Evolutionary conservation across 768 basidiomycete genomes (phyloP).

Genomic region (Cystofilobasidium macerans): DNA sequence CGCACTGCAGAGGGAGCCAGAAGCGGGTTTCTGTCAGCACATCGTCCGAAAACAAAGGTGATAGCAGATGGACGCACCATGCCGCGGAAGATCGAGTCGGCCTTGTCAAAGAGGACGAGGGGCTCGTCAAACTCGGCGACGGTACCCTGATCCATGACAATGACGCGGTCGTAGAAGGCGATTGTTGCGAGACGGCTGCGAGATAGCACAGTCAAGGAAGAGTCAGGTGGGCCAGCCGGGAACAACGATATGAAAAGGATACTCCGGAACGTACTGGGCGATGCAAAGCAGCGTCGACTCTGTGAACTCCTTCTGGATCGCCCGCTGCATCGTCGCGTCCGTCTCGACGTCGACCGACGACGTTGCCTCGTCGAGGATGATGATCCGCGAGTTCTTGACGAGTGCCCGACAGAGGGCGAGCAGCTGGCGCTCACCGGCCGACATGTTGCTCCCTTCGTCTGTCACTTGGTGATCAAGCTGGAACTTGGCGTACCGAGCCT

Average conservation of each 20-base stretch:
- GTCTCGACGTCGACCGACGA: constrained; percentile 55
- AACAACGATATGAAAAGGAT: neutral
- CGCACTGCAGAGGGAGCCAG: constrained; percentile 45
- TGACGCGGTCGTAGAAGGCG: constrained; percentile 37
- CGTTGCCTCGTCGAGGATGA: constrained; percentile 55
- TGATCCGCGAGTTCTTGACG: constrained; percentile 52
- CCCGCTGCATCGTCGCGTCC: constrained; percentile 52
- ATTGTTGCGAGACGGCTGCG: constrained; percentile 28
- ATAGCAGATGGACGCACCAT: constrained; percentile 36
- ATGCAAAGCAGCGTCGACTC: constrained; percentile 37
- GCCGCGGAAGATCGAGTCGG: constrained; percentile 56
- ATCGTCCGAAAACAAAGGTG: too few relatives aligned
- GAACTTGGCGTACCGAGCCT: constrained; percentile 51
- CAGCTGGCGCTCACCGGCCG: constrained; percentile 53
- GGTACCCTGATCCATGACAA: constrained; percentile 35
- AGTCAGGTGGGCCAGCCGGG: neutral
- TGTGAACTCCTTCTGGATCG: constrained; percentile 54
- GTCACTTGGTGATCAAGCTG: constrained; percentile 52
- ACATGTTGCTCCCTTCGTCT: constrained; percentile 56
- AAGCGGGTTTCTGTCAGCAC: too few relatives aligned
- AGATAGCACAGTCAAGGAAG: neutral
- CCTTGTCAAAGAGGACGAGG: constrained; percentile 30
- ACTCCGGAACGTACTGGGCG: constrained; percentile 25
- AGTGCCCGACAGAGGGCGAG: constrained; percentile 50
- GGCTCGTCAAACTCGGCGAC: constrained; percentile 35